Conservation (phyloP, 2,329 filamentous ascomycete species). For the Calonectria hawksworthii region DNA sequence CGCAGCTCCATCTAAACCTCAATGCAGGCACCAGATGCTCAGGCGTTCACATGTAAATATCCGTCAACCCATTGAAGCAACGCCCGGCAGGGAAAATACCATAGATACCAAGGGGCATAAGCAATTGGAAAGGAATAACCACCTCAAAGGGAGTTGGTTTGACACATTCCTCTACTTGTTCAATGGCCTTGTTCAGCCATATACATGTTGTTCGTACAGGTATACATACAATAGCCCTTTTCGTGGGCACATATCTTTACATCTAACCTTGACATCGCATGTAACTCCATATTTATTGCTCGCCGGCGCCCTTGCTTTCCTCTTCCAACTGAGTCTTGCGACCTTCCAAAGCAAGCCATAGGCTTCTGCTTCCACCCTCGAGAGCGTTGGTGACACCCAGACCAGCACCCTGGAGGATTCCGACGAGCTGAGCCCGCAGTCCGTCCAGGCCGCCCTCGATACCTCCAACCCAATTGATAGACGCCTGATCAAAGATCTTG, state of each 20-base stretch:
- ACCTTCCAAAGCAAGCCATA: slow-evolving; percentile 92
- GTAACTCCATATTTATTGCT: slow-evolving; percentile 9
- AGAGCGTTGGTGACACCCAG: slow-evolving; percentile 82
- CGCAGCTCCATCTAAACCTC: background rate
- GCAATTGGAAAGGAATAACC: background rate
- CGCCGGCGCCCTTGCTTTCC: slow-evolving; percentile 40
- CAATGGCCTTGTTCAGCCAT: slow-evolving; percentile 8
- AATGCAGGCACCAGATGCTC: background rate
- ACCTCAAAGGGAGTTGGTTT: background rate
- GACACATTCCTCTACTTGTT: background rate
- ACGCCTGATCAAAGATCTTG: slow-evolving; percentile 83
- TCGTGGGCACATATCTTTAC: slow-evolving; percentile 27
- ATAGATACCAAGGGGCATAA: background rate
- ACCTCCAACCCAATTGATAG: slow-evolving; percentile 74
- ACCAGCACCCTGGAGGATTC: slow-evolving; percentile 84
- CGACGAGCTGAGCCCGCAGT: slow-evolving; percentile 84
- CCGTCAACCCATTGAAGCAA: background rate
- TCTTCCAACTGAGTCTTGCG: slow-evolving; percentile 85
- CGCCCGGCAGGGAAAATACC: background rate
- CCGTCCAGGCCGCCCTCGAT: slow-evolving; percentile 87
- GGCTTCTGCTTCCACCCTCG: slow-evolving; percentile 82
- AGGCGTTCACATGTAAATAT: background rate
- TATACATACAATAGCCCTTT: slow-evolving; percentile 42
- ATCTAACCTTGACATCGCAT: slow-evolving; percentile 3
- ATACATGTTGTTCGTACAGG: slow-evolving; percentile 43